Evolutionary conservation across 108 stramenopile genomes (phyloP).

Genomic region (Cyclotella atomus): DNA sequence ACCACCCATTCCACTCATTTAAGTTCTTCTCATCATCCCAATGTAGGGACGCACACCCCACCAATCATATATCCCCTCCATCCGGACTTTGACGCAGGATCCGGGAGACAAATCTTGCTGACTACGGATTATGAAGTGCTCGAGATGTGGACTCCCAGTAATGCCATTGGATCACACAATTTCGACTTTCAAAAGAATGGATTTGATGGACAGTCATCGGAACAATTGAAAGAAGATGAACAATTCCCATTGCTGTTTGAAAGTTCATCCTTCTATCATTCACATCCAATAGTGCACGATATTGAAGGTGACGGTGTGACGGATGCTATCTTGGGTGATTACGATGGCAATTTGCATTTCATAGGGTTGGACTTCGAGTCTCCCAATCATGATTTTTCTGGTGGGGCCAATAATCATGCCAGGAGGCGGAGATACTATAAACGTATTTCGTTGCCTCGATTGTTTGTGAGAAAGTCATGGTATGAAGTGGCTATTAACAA

Average conservation of each 20-base stretch:
- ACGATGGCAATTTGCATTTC: constrained; percentile 77
- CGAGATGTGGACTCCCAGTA: constrained; percentile 74
- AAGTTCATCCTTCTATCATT: constrained; percentile 68
- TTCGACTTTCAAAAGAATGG: constrained; percentile 11
- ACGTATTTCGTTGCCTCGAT: constrained; percentile 64
- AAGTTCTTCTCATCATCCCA: constrained; percentile 17
- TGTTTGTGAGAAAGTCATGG: constrained; percentile 75
- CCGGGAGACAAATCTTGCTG: constrained; percentile 75
- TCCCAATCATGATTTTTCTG: neutral
- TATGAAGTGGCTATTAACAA: constrained; percentile 64
- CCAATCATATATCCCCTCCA: constrained; percentile 76
- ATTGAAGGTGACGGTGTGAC: constrained; percentile 74
- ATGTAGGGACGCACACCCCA: constrained; percentile 48
- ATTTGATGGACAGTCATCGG: constrained; percentile 38
- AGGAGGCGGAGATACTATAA: constrained; percentile 59
- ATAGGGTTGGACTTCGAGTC: constrained; percentile 59
- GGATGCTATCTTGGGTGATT: constrained; percentile 77
- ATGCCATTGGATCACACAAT: constrained; percentile 32
- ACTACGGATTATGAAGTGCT: constrained; percentile 81
- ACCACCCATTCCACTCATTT: constrained; percentile 53
- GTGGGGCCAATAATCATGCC: neutral
- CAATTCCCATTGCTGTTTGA: constrained; percentile 83
- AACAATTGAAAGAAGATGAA: constrained; percentile 68
- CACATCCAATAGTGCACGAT: constrained; percentile 71
- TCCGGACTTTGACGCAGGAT: constrained; percentile 68